Percentiles rank a stretch among this genome's conserved stretches.
These are phyloP conservation scores for Handroanthus guayacan DNA, from an alignment of 257 asterid species.

Conservation along the genomic window DNA sequence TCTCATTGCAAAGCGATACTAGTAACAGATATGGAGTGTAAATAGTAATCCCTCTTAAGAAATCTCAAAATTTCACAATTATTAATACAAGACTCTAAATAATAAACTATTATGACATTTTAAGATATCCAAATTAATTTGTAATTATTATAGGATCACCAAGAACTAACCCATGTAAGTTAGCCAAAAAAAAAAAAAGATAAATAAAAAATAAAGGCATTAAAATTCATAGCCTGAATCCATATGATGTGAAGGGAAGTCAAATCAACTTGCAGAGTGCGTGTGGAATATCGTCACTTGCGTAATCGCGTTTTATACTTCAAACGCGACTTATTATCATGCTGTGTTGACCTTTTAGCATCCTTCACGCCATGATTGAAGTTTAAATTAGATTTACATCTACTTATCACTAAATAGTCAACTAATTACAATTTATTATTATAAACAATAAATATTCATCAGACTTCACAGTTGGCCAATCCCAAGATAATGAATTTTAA, in stretches of 20 bases:
- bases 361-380: constrained; percentile 38
- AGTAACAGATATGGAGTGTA: too few relatives aligned
- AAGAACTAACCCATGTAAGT: not conserved
- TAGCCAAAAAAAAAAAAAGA: not conserved
- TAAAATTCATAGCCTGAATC: not conserved
- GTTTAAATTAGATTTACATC: constrained; percentile 30
- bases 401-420: constrained; percentile 24
- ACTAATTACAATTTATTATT: not conserved
- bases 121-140: too few relatives aligned
- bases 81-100: not conserved
- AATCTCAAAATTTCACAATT: too few relatives aligned
- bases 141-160: not conserved
- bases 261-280: not conserved
- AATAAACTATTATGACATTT: too few relatives aligned
- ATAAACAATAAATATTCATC: not conserved
- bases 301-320: too few relatives aligned
- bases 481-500: not conserved
- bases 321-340: not conserved
- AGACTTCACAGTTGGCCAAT: too few relatives aligned
- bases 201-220: too few relatives aligned
- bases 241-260: not conserved
- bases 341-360: constrained; percentile 8
- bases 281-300: too few relatives aligned
- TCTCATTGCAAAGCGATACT: too few relatives aligned
- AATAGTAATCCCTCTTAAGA: too few relatives aligned